Percentiles rank a stretch among this genome's conserved stretches.
Evolutionary conservation across 1,284 basidiomycete species (phyloP).

Genomic region (Ganoderma multipileum): DNA sequence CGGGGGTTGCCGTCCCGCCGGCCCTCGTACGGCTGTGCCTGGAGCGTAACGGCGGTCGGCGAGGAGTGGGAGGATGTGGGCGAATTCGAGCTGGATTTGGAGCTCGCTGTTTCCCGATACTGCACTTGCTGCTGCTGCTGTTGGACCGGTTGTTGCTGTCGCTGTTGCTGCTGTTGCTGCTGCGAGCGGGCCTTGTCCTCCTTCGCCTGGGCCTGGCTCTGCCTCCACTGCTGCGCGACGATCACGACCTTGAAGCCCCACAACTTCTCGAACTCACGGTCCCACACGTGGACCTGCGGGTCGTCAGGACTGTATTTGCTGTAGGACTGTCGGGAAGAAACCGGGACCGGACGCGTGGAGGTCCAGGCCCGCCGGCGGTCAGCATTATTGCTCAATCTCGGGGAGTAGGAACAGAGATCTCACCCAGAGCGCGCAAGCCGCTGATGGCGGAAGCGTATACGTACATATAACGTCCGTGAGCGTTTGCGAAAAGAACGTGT

Average conservation of each 20-base stretch:
- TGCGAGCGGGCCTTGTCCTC: constrained; percentile 17
- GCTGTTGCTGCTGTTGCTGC: constrained; percentile 23
- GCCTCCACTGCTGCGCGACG: constrained; percentile 41
- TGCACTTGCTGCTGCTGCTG: constrained; percentile 19
- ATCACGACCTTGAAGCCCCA: constrained; percentile 54
- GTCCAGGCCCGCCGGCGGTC: not conserved
- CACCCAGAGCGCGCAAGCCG: constrained; percentile 71
- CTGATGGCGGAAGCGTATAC: constrained; percentile 43
- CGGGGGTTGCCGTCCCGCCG: constrained; percentile 22
- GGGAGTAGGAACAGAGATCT: constrained; percentile 30
- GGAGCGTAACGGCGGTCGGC: constrained; percentile 6
- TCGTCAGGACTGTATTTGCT: constrained; percentile 68
- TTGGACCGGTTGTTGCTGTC: constrained; percentile 18
- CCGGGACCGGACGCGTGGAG: not conserved
- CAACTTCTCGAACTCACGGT: constrained; percentile 65
- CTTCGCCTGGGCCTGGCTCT: constrained; percentile 35
- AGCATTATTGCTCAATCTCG: constrained; percentile 7
- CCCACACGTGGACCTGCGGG: constrained; percentile 59
- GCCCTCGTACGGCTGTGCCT: constrained; percentile 24
- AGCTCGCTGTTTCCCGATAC: constrained; percentile 16
- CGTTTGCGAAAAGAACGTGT: not conserved
- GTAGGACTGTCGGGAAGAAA: constrained; percentile 53
- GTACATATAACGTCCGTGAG: not conserved
- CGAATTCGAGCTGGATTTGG: constrained; percentile 19
- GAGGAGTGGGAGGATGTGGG: constrained; percentile 27